Evolutionary conservation across 1,284 basidiomycete genomes (phyloP).

Genomic region (Inonotus hispidus): DNA sequence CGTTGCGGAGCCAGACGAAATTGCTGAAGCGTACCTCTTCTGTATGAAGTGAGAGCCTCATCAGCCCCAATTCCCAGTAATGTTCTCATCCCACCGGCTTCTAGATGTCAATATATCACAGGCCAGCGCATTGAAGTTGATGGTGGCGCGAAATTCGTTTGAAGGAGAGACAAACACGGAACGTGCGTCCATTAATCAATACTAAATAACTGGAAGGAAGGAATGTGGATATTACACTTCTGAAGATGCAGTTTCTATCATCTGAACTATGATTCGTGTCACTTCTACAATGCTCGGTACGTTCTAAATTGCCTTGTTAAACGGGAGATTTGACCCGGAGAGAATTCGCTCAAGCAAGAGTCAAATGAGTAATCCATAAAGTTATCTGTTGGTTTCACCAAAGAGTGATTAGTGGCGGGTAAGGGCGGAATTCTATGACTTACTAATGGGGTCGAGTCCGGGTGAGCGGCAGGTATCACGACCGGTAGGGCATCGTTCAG

Average conservation of each 20-base stretch:
- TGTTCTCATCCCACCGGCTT: background rate
- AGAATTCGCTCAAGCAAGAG: constrained; percentile 45
- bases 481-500: constrained; percentile 41
- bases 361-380: constrained; percentile 42
- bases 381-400: constrained; percentile 29
- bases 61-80: background rate
- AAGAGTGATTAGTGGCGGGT: background rate
- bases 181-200: background rate
- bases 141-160: constrained; percentile 17
- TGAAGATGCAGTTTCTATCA: no score
- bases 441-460: constrained; percentile 43
- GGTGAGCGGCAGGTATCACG: constrained; percentile 41
- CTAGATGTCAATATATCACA: constrained; percentile 22
- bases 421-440: constrained; percentile 21
- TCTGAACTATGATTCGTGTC: no score
- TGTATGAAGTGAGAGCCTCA: constrained; percentile 21
- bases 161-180: background rate
- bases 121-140: constrained; percentile 22
- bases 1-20: constrained; percentile 21
- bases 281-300: constrained; percentile 33
- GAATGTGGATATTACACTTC: no score
- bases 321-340: constrained; percentile 40
- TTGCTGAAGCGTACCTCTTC: constrained; percentile 24
- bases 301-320: constrained; percentile 38
- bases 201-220: background rate